Base-by-base conservation (phyloP, 116 monocot species). In the Posidonia oceanica region DNA sequence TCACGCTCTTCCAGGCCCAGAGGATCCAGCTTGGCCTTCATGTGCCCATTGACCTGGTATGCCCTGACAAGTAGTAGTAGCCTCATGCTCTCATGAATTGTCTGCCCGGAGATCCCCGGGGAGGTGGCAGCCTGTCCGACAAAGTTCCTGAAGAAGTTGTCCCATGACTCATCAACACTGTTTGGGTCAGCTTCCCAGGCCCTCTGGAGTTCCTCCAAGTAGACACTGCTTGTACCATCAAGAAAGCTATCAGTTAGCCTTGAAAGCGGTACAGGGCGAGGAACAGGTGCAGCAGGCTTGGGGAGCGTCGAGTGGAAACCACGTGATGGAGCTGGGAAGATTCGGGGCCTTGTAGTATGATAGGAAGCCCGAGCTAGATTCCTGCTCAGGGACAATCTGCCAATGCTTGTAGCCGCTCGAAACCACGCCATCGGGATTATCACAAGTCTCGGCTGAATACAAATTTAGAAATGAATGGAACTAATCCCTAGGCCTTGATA, bases 41-140 rank as follows among this genome's bases (percentile, higher is more conserved):
- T 78, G 62, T 78, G 78, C 13, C 78, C 78, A 58, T 72, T 78
- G 10, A 78, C 78, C 52, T 78, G 78, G 60, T 78, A 78, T 7
- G 78, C 76, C 29, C 80, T 69, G 41, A 79, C 73, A 48, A 83
- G 76, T 17, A 83, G 69, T 20, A 83, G 66, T 58, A 80, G 66
- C 52, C 69, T 69, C 83, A 80, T 83, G 72, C 80, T 80, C 66
- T 83, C 83, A 61, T 83, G 83, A 67, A 83, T 83, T 15, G 83
- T 83, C 54, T 83, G 80, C 36, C 83, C 83, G 11, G 83, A 83
- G 14, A 83, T 80, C 16, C 80, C 80, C 2, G 80, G 80, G 13
- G 76, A 80, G 16, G 80, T 80, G 70, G 80, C 55, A 36, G 76
- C 76, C 66, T 83, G 83, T 5, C 80, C 83, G 6, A 83, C 80